Base-by-base conservation (phyloP, 345 rosid species). In the Camelina laxa region DNA sequence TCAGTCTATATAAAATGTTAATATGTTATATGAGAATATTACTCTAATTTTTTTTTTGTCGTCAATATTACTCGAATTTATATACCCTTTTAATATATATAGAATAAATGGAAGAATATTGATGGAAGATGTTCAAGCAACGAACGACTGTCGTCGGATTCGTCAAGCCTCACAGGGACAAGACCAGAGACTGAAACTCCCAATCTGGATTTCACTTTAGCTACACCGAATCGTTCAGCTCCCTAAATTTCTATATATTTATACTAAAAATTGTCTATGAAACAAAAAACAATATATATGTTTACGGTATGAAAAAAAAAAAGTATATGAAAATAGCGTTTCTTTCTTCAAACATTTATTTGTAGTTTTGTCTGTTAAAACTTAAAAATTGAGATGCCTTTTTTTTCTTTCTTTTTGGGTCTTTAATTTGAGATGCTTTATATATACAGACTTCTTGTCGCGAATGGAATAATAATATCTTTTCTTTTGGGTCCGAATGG, bases 141-240 rank as follows among this genome's bases (percentile, higher is more conserved):
- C 62, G 81, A 72, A 49, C 7, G 69, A 50, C 31, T 77, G 22
- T 72, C 81, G 7, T 72, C 81, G 11, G 81, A 72, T 31, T 72
- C 81, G 1, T 78, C 81, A 65, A 78, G 81, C 21, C 63, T 78
- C 45, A 72, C 81, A 14, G 68, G 35, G 35, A 66, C 77, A 72
- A 65, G 55, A 72, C 56, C 45, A 50, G 81, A 65, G 51, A 53
- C 57, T 22, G 64, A 77, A 50, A 58, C 53, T 66, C 81, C 77
- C 42, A 78, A 78, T 78, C 73, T 78, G 15, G 81, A 78, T 4
- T 78, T 78, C 35, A 78, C 77, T 22, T 58, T 78, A 66, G 77
- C 81, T n/a, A 78, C 56, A 49, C 81, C 73, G 66, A 71, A 77
- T 17, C 69, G 49, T 42, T 17, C 21, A 42, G n/a, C 42, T 59